Conservation (phyloP, 371 early-diverging fungal genomes). For the Lichtheimia hyalospora region DNA sequence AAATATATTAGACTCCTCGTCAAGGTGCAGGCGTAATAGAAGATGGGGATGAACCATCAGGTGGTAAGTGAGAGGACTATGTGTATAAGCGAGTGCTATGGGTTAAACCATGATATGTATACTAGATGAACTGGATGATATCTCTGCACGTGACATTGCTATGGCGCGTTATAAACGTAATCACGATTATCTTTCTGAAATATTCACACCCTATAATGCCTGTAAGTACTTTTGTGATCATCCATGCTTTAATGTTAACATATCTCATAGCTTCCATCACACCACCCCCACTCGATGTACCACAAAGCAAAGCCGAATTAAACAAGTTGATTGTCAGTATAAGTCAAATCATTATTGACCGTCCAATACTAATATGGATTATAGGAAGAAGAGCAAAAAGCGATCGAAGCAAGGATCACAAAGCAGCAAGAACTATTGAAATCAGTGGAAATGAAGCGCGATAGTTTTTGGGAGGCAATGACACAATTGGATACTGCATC, state of each 20-base stretch:
- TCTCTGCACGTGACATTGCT: conserved; percentile 69
- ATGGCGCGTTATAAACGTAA: conserved; percentile 81
- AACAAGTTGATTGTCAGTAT: conserved; percentile 27
- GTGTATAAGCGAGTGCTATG: neutral
- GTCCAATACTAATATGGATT: neutral
- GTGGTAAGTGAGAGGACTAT: conserved; percentile 10
- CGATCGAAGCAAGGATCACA: conserved; percentile 25
- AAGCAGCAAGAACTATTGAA: conserved; percentile 36
- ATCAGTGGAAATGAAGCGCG: conserved; percentile 35
- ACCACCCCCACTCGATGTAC: conserved; percentile 37
- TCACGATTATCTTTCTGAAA: conserved; percentile 74
- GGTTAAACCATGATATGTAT: neutral
- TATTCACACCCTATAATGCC: conserved; percentile 72
- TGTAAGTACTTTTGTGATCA: conserved; percentile 33
- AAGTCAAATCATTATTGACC: neutral
- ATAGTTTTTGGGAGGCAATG: conserved; percentile 40
- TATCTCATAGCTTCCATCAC: conserved; percentile 28
- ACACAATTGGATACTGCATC: conserved; percentile 41
- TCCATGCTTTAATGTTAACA: neutral
- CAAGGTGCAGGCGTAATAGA: conserved; percentile 5
- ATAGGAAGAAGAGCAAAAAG: conserved; percentile 33
- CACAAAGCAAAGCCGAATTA: conserved; percentile 40
- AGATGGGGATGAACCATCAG: conserved; percentile 24
- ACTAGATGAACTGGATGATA: conserved; percentile 69
- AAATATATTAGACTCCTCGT: conserved; percentile 9